Evolutionary conservation across 345 rosid species (phyloP).

Genomic region (Brassica nigra): DNA sequence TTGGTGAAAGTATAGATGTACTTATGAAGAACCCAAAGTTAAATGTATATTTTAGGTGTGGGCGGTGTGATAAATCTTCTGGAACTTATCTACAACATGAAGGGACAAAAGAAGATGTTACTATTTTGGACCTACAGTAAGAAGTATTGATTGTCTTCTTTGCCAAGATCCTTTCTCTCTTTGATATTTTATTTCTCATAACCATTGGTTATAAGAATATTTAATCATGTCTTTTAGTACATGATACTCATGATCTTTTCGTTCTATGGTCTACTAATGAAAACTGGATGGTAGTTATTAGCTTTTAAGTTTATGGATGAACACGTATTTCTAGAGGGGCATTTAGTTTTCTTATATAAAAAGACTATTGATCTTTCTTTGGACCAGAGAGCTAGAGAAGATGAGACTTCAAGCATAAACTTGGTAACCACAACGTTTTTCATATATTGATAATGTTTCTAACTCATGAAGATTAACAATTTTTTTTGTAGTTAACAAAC

Average conservation of each 20-base stretch:
- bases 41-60: not conserved
- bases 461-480: not conserved
- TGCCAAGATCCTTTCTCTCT: constrained; percentile 24
- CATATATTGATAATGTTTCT: constrained; percentile 1
- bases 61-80: not conserved
- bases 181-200: constrained; percentile 6
- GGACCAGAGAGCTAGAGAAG: constrained; percentile 2
- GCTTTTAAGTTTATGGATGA: constrained; percentile 13
- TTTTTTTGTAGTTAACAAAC: not conserved
- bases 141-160: constrained; percentile 32
- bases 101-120: constrained; percentile 28
- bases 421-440: constrained; percentile 22
- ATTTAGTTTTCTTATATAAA: not conserved
- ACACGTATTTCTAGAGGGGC: not conserved
- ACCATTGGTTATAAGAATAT: not conserved
- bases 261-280: not conserved
- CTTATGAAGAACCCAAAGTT: not conserved
- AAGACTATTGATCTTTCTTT: not conserved
- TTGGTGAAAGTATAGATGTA: constrained; percentile 5
- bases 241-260: not conserved
- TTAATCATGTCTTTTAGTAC: not conserved
- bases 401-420: constrained; percentile 26
- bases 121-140: constrained; percentile 24
- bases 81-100: constrained; percentile 13
- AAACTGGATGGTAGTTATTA: not conserved